Conservation (phyloP, 75 land plant species). For the Ceratopteris richardii region DNA sequence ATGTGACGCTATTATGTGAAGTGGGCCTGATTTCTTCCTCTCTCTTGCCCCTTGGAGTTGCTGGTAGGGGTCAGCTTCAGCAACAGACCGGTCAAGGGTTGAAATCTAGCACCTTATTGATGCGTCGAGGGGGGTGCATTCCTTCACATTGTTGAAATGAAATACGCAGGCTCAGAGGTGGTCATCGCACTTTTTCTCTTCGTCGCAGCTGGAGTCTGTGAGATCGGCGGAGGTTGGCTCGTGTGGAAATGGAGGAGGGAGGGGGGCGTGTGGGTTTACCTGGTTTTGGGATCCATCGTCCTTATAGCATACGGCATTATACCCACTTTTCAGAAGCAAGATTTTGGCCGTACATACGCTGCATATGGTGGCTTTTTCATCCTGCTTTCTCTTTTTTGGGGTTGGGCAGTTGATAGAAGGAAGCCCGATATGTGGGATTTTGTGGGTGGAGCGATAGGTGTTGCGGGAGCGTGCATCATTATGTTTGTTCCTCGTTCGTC, state of each 20-base stretch:
- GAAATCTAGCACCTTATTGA: too few species aligned
- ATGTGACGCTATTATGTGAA: too few species aligned
- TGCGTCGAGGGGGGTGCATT: too few species aligned
- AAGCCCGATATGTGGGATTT: conserved; percentile 36
- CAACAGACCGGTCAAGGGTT: too few species aligned
- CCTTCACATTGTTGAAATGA: too few species aligned
- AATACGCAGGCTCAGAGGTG: neutral
- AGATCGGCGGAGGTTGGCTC: conserved; percentile 49
- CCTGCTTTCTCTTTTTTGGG: conserved; percentile 37
- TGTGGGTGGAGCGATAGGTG: conserved; percentile 28
- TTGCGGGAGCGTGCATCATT: conserved; percentile 30
- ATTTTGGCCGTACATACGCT: conserved; percentile 38
- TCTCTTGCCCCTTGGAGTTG: too few species aligned
- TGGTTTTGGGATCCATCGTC: conserved; percentile 21
- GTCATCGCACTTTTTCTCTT: conserved; percentile 9
- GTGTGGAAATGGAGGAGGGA: conserved; percentile 47
- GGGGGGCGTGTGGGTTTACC: conserved; percentile 35
- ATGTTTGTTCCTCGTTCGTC: conserved; percentile 36
- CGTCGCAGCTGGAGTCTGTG: conserved; percentile 35
- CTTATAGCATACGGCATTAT: conserved; percentile 34
- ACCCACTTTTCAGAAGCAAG: conserved; percentile 37
- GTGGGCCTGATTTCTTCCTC: too few species aligned
- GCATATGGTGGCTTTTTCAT: too few species aligned
- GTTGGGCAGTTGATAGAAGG: conserved; percentile 32
- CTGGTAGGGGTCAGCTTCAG: too few species aligned